phyloP scores from a whole-genome alignment of 208 protist genomes.

The Wallacemonas sp. region DNA sequence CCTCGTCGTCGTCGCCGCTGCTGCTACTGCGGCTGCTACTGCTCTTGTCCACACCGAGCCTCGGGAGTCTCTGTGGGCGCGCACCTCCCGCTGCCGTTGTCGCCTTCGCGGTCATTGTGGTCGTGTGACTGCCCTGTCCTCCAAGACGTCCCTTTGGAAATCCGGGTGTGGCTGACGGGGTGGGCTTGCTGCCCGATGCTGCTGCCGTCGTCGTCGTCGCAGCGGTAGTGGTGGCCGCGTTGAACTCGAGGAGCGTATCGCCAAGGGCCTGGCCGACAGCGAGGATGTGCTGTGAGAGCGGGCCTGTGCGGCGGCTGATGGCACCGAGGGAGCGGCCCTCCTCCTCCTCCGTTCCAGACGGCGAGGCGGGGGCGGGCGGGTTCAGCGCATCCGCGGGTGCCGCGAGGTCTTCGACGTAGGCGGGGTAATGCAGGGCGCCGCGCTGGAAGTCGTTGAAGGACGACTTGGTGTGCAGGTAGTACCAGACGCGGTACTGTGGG shows the following conservation, averaged over 20 bases:
- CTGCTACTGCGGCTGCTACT: not conserved
- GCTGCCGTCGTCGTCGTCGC: too few species aligned
- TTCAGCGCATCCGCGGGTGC: not conserved
- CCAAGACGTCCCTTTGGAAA: too few species aligned
- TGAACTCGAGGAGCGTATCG: not conserved
- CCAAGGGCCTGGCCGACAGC: conserved; percentile 4
- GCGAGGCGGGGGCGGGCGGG: not conserved
- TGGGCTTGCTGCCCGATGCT: too few species aligned
- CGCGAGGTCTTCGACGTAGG: conserved; percentile 23
- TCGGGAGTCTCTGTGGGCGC: too few species aligned
- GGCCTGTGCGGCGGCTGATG: not conserved
- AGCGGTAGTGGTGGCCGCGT: not conserved
- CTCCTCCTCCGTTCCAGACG: conserved; percentile 16
- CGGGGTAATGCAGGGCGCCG: not conserved
- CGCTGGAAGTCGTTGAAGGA: conserved; percentile 15
- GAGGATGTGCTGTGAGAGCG: conserved; percentile 8
- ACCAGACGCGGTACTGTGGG: conserved; percentile 31
- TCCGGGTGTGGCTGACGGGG: too few species aligned
- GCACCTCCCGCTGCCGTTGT: too few species aligned
- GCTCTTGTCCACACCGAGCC: not conserved
- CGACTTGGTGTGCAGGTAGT: conserved; percentile 27
- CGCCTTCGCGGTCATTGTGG: not conserved
- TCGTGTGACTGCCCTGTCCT: too few species aligned
- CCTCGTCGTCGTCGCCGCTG: not conserved
- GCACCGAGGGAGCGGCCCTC: not conserved